These are phyloP conservation scores for Theileria sp. DNA, from an alignment of 169 alveolate genomes.

Conservation along the genomic window DNA sequence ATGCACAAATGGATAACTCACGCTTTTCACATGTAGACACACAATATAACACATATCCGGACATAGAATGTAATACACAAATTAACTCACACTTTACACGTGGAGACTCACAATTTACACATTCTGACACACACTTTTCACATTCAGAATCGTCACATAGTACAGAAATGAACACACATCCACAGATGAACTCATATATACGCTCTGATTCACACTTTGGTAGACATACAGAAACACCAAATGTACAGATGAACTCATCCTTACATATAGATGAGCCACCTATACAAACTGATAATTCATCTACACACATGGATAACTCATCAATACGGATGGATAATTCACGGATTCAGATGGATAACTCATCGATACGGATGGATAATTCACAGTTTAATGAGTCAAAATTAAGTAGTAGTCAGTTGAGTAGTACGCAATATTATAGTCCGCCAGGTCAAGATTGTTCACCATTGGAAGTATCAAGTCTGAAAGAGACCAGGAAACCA, in stretches of 20 bases:
- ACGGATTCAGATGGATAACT: not conserved
- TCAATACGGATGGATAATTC: not conserved
- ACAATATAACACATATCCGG: not conserved
- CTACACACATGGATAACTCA: too few relatives aligned
- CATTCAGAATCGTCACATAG: not conserved
- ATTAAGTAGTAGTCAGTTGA: not conserved
- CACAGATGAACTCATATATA: too few relatives aligned
- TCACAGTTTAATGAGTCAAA: too few relatives aligned
- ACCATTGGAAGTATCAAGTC: conserved; percentile 4
- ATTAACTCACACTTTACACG: too few relatives aligned
- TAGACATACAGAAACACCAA: too few relatives aligned
- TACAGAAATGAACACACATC: not conserved
- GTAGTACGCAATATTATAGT: not conserved
- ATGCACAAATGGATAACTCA: not conserved
- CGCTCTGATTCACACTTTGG: too few relatives aligned
- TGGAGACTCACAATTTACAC: not conserved
- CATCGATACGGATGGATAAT: not conserved
- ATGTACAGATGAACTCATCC: too few relatives aligned
- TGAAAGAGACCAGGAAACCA: conserved; percentile 1
- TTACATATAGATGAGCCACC: too few relatives aligned
- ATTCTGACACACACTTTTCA: not conserved
- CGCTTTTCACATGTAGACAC: not conserved
- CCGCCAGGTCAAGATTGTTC: not conserved
- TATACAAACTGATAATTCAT: too few relatives aligned
- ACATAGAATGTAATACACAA: too few relatives aligned